Evolutionary conservation across 768 basidiomycete genomes (phyloP), one percentile per base, ranked within the genome.

Genomic region (Serendipita indica): DNA sequence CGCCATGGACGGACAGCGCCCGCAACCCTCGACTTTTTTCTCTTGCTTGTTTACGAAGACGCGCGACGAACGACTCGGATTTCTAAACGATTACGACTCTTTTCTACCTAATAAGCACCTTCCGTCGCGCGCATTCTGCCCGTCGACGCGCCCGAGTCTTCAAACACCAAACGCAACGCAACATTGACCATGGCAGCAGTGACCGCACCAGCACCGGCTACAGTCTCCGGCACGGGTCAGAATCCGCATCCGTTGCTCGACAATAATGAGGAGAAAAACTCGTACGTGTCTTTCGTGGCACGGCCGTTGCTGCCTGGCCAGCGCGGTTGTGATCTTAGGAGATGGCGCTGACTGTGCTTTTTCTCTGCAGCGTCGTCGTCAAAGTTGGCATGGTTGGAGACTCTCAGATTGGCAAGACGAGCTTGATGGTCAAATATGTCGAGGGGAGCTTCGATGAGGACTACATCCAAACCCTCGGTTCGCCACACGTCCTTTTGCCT

Each of bases 371-470:
- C 69, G 89, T 96, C 65, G 91, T 94, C 57, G 88, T 96, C 71
- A 97, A 99, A 72, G 94, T 99, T 56, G 94, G 94, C 59, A 99
- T 99, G 94, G 91, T 99, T 46, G 96, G 96, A 54, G 94, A 99
- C 75, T 92, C 91, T 67, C 94, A 97, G 76, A 97, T 98, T 68
- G 93, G 94, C 65, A 97, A 98, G 79, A 98, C 94, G 63, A 91
- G 89, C 72, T 77, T 98, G 69, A 98, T 98, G 94, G 93, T 98
- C 72, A 97, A 97, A 75, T 98, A 98, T 68, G 93, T 97, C 61
- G 94, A 99, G 74, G 94, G 94, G 57, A 90, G 86, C 72, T 96
- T 94, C 71, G 92, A 96, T 72, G 92, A 94, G 76, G 94, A 97
- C 71, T 98, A 98, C 74, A 97, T 99, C 70, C 94, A 97, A 80